Evolutionary conservation across 208 protist species (phyloP).

Genomic region (Trypanosoma conorhini): DNA sequence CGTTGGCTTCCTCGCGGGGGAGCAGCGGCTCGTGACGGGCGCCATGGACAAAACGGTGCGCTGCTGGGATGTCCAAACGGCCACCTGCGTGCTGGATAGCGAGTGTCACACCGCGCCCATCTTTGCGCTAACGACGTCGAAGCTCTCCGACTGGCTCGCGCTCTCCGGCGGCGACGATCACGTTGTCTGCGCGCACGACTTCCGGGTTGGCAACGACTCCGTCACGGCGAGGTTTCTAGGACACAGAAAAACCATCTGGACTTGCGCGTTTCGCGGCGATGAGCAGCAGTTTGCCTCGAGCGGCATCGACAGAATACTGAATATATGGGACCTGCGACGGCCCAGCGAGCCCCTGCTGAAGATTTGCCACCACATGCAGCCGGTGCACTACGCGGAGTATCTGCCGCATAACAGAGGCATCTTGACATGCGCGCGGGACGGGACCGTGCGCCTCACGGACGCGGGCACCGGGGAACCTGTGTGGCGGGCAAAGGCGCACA

Average conservation of each 20-base stretch:
- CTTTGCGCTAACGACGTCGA: slow-evolving; percentile 54
- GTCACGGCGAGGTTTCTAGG: slow-evolving; percentile 48
- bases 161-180: slow-evolving; percentile 57
- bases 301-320: slow-evolving; percentile 68
- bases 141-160: slow-evolving; percentile 35
- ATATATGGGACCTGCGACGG: slow-evolving; percentile 64
- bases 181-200: slow-evolving; percentile 61
- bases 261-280: slow-evolving; percentile 42
- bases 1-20: slow-evolving; percentile 36
- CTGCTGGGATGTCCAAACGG: slow-evolving; percentile 57
- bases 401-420: slow-evolving; percentile 45
- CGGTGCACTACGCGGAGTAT: slow-evolving; percentile 65
- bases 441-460: slow-evolving; percentile 38
- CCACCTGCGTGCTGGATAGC: slow-evolving; percentile 30
- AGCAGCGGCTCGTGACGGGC: slow-evolving; percentile 38
- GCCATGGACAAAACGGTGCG: slow-evolving; percentile 63
- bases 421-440: slow-evolving; percentile 59
- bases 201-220: slow-evolving; percentile 38
- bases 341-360: slow-evolving; percentile 24
- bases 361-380: slow-evolving; percentile 39
- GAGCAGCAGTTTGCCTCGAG: slow-evolving; percentile 43
- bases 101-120: slow-evolving; percentile 49
- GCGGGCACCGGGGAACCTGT: slow-evolving; percentile 37
- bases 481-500: slow-evolving; percentile 65
- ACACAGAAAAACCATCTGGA: slow-evolving; percentile 68